Evolutionary conservation across 352 stramenopile species (phyloP).

Genomic region (Phytophthora ramorum): DNA sequence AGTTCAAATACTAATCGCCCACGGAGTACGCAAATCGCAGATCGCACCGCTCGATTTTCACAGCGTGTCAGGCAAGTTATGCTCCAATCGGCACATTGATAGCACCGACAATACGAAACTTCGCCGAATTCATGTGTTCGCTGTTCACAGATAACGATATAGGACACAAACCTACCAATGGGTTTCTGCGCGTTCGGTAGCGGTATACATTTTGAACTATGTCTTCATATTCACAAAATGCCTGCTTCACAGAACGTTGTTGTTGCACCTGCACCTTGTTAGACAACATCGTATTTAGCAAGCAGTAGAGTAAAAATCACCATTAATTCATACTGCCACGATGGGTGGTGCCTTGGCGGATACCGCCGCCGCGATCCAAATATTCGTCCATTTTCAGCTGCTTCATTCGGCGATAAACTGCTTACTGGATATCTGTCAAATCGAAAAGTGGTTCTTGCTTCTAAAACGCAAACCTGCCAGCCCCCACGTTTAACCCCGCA

Average conservation of each 20-base stretch:
- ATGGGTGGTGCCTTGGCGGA: too few species aligned
- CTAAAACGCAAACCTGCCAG: too few species aligned
- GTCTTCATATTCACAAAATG: constrained; percentile 3
- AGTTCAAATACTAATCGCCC: background rate
- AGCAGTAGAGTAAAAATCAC: too few species aligned
- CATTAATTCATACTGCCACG: too few species aligned
- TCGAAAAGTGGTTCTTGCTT: too few species aligned
- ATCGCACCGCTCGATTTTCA: constrained; percentile 7
- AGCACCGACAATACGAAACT: background rate
- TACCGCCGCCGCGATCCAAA: too few species aligned
- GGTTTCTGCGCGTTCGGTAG: background rate
- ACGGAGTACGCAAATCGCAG: background rate
- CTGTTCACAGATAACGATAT: background rate
- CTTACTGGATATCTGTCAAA: too few species aligned
- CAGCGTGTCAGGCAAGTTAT: background rate
- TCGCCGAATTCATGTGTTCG: background rate
- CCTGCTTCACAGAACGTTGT: background rate
- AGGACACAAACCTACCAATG: background rate
- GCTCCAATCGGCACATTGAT: background rate
- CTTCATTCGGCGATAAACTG: too few species aligned
- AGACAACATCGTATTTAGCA: background rate
- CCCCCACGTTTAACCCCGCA: too few species aligned
- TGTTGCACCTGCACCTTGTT: background rate
- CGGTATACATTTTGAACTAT: constrained; percentile 1
- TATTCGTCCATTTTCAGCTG: too few species aligned